A percentile compares a stretch with the other conserved stretches of the same genome.
phyloP scores from a whole-genome alignment of 352 stramenopile genomes.

The Pythium aphanidermatum region DNA sequence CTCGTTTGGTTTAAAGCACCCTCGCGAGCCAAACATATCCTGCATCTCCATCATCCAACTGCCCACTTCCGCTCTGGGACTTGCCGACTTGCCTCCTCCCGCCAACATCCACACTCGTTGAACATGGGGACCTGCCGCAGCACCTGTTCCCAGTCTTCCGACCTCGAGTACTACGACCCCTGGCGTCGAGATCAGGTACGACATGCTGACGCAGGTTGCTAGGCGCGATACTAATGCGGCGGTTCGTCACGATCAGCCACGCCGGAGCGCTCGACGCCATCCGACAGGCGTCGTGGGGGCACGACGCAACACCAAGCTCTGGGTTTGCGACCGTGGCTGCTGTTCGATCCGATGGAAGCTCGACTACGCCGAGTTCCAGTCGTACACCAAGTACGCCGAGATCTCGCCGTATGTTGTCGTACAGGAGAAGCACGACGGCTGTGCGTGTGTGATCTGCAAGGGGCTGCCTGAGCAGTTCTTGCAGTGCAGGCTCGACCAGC shows the following conservation, averaged over 20 bases:
- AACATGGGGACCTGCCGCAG: constrained; percentile 62
- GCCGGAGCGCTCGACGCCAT: constrained; percentile 14
- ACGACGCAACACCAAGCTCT: constrained; percentile 32
- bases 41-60: constrained; percentile 2
- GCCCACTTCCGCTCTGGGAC: too few relatives aligned
- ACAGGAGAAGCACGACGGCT: constrained; percentile 44
- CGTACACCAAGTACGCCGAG: constrained; percentile 56
- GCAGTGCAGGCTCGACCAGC: constrained; percentile 20
- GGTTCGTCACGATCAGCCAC: not conserved
- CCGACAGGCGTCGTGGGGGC: too few relatives aligned
- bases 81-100: too few relatives aligned
- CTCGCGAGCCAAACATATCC: constrained; percentile 11
- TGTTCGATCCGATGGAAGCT: constrained; percentile 73
- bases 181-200: constrained; percentile 23
- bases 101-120: too few relatives aligned
- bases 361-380: constrained; percentile 66
- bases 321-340: constrained; percentile 56
- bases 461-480: constrained; percentile 26
- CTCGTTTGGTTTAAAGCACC: too few relatives aligned
- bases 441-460: constrained; percentile 56
- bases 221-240: too few relatives aligned
- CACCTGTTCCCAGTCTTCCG: constrained; percentile 34
- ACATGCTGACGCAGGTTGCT: too few relatives aligned
- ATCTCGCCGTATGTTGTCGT: constrained; percentile 61
- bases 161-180: constrained; percentile 66